These are phyloP conservation scores for Saturnispora kantuleensis DNA, from an alignment of 805 yeast species.

Conservation along the genomic window DNA sequence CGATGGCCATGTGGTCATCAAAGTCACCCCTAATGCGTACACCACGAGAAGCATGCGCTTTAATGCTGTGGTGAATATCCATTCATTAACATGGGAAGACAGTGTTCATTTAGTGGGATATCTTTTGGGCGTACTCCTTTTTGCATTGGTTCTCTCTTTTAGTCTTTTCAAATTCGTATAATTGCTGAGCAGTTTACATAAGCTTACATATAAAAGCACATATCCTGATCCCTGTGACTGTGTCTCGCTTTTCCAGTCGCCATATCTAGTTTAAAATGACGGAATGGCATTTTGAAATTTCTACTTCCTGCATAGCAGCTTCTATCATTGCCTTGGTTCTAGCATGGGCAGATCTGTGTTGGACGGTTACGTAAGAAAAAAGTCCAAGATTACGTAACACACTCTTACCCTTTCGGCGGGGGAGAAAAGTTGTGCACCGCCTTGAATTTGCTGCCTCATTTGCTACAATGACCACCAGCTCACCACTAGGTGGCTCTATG, in stretches of 20 bases:
- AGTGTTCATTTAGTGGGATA: neutral
- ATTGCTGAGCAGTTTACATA: neutral
- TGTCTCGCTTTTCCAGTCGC: too few species aligned
- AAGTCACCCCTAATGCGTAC: neutral
- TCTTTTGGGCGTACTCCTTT: neutral
- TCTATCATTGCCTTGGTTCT: too few species aligned
- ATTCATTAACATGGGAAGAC: too few species aligned
- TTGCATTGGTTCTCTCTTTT: too few species aligned
- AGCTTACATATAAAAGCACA: neutral
- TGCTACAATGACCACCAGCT: too few species aligned
- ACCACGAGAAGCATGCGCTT: neutral
- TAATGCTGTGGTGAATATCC: neutral
- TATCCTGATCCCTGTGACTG: too few species aligned
- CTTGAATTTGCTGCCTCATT: slow-evolving; percentile 1
- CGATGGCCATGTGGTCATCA: neutral
- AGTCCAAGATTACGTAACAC: neutral
- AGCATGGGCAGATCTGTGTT: too few species aligned
- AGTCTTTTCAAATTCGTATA: neutral
- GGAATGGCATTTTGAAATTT: too few species aligned
- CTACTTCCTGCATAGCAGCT: too few species aligned
- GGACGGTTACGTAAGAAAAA: neutral
- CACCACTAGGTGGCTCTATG: neutral
- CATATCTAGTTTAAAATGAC: too few species aligned
- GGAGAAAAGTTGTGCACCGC: slow-evolving; percentile 1
- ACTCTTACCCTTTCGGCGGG: neutral